Evolutionary conservation across 306 rosid species (phyloP).

Genomic region (Vachellia collinsii): DNA sequence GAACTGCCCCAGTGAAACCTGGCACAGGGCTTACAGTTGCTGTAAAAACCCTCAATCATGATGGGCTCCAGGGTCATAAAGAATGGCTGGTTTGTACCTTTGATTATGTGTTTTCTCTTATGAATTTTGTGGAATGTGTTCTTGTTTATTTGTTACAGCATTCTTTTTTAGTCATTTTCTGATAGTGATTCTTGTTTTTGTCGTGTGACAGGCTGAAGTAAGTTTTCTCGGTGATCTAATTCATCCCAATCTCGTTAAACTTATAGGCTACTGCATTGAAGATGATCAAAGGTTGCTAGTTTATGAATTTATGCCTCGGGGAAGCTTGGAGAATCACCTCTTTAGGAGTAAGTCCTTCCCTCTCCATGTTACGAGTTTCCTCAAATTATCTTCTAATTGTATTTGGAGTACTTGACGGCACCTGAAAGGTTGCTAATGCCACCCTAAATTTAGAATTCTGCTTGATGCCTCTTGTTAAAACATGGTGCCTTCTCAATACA

Average conservation of each 20-base stretch:
- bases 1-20: constrained; percentile 94
- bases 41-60: constrained; percentile 86
- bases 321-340: constrained; percentile 92
- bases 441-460: not conserved
- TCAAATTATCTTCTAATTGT: not conserved
- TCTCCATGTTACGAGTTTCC: constrained; percentile 8
- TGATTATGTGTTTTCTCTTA: constrained; percentile 7
- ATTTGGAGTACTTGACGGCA: not conserved
- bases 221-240: constrained; percentile 81
- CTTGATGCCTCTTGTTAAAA: constrained; percentile 26
- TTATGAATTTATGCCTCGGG: constrained; percentile 91
- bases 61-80: constrained; percentile 96
- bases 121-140: not conserved
- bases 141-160: constrained; percentile 21
- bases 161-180: not conserved
- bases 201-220: constrained; percentile 77
- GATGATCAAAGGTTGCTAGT: constrained; percentile 88
- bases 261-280: constrained; percentile 86
- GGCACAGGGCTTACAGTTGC: constrained; percentile 97
- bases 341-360: constrained; percentile 68
- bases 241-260: constrained; percentile 83
- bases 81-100: constrained; percentile 86
- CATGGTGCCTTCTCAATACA: constrained; percentile 44
- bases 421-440: constrained; percentile 18
- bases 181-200: constrained; percentile 24